Base-by-base conservation (phyloP, 208 protist genomes). In the Leishmania mexicana region DNA sequence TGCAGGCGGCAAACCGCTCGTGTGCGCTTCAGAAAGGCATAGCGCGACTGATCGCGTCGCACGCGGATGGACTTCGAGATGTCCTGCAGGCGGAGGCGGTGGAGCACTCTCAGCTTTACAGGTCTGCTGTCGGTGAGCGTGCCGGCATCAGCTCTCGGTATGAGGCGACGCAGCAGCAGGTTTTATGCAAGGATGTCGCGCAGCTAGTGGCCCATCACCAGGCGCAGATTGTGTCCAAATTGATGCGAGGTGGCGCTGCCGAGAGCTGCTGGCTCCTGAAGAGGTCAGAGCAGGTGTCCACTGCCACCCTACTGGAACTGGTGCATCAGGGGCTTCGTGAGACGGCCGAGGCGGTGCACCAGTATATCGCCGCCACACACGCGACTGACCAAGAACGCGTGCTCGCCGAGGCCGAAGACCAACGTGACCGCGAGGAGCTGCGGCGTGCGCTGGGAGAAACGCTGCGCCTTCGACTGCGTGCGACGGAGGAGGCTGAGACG, bases 131-230 rank as follows among this genome's bases (percentile, higher is more conserved):
- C 21, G 24, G 21, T 24, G 75, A 78, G 54, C 49, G 75, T 47
- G 57, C 75, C 53, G 7, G 10, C 53, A 64, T 78, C 10, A 17
- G 7, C 45, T 13, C 31, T 62, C n/a, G 17, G 53, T 24, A 65
- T 3, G 75, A 17, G 10, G 75, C 57, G 24, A 13, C 19, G 40
- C 75, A 51, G 31, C 75, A 78, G 76, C 76, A 72, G 76, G 45
- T 68, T 11, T 60, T 80, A 38, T 73, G 49, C 60, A n/a, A 24
- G 17, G 76, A 57, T 28, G 24, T 58, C 17, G 64, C 49, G 17
- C 28, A 72, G 60, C 21, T 72, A 7, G 49, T 54, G 53, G 47
- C 31, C 0, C 64, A 45, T n/a, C 76, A 80, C 45, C 60, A 80
- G 11, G 60, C 76, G 21, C 76, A 73, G 76, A 57, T 80, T 31